Conservation (phyloP, 2,329 filamentous ascomycete genomes). For the Escovopsis weberi region DNA sequence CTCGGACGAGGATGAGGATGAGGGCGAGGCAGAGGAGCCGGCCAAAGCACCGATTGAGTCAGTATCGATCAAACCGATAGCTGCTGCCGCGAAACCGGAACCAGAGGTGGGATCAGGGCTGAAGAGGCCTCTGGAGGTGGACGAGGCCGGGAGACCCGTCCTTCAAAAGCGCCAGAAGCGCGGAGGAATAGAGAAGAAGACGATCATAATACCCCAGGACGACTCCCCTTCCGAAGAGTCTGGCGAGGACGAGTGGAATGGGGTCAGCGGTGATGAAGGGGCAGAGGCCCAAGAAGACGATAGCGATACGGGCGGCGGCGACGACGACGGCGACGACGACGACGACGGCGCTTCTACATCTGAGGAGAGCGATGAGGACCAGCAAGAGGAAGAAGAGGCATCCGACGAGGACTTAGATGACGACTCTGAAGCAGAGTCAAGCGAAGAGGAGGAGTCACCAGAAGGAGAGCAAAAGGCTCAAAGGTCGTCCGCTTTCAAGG, state of each 20-base stretch:
- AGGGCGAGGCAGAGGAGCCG: constrained; percentile 5
- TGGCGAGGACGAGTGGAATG: constrained; percentile 37
- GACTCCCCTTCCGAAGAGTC: constrained; percentile 23
- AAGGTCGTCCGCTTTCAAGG: constrained; percentile 62
- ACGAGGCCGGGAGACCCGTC: constrained; percentile 64
- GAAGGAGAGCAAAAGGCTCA: constrained; percentile 15
- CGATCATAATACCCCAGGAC: constrained; percentile 28
- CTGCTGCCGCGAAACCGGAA: constrained; percentile 4
- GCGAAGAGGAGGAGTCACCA: constrained; percentile 18
- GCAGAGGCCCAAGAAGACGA: constrained; percentile 16
- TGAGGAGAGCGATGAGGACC: constrained; percentile 12
- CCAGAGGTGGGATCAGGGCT: constrained; percentile 55
- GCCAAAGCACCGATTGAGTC: not conserved
- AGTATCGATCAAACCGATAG: constrained; percentile 3
- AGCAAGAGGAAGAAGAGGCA: constrained; percentile 18
- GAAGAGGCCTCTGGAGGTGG: constrained; percentile 72
- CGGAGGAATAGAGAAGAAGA: constrained; percentile 43
- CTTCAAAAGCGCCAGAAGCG: constrained; percentile 71
- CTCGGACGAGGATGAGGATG: too few species aligned
- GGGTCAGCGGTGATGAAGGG: constrained; percentile 40
- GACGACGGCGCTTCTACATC: constrained; percentile 11
- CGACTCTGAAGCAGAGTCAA: constrained; percentile 19
- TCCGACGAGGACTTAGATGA: constrained; percentile 13
- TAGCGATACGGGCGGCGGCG: constrained; percentile 23
- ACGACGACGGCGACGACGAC: constrained; percentile 32